Conservation (phyloP, 148 eudicot species). For the Dysphania ambrosioides region DNA sequence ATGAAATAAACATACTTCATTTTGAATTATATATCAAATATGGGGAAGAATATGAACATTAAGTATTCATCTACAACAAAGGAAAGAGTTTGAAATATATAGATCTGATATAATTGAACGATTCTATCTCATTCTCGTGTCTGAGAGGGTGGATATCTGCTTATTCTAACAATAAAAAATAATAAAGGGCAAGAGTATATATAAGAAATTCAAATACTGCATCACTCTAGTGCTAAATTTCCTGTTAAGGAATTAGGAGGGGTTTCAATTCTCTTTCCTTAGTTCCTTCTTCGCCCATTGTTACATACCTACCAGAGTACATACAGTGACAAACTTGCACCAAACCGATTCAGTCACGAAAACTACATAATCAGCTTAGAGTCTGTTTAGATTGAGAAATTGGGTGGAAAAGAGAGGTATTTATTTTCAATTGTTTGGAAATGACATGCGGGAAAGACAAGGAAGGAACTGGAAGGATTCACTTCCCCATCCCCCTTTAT, state of each 20-base stretch:
- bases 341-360: background rate
- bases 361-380: background rate
- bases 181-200: background rate
- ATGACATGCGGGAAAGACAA: too few relatives aligned
- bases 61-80: background rate
- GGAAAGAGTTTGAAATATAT: background rate
- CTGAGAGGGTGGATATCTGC: background rate
- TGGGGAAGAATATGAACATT: background rate
- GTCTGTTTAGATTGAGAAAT: too few relatives aligned
- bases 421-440: too few relatives aligned
- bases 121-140: background rate
- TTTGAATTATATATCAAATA: background rate
- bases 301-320: background rate
- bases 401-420: too few relatives aligned
- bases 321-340: background rate
- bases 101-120: background rate
- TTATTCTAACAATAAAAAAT: background rate
- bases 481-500: too few relatives aligned
- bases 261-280: too few relatives aligned
- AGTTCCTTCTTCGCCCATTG: background rate
- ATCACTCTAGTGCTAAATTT: background rate
- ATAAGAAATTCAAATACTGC: background rate
- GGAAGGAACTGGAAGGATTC: too few relatives aligned
- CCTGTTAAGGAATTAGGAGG: too few relatives aligned
- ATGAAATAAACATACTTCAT: slow-evolving; percentile 1